Base-by-base conservation (phyloP, 371 early-diverging fungal genomes). In the Actinomortierella wolfii region DNA sequence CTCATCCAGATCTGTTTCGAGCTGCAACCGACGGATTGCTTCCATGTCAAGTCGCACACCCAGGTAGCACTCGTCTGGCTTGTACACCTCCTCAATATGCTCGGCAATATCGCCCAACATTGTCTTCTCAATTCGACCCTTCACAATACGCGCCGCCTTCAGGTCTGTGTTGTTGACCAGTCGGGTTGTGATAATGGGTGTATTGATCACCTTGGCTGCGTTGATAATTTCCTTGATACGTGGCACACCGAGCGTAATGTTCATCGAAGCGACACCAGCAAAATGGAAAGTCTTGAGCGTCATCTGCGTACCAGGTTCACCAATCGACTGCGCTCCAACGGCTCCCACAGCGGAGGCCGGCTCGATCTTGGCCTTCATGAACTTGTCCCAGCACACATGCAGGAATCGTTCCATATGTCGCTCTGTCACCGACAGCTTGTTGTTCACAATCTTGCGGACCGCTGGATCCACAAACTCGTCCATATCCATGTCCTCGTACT, bases 251-350 rank as follows among this genome's bases (percentile, higher is more conserved):
- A 98, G 87, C 0, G 99, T 98, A 63, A 99, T 92, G 88, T 97
- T 99, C 97, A 97, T 97, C 74, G 91, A 90, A 42, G 98, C 97
- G 49, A 99, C 97, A 88, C 99, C 99, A 79, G 99, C 99, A 91
- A 99, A 99, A 83, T 99, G 99, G 94, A 99, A 99, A 75, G 99
- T 98, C 80, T 99, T 99, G 59, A 99, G 82, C 45, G 99, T 99
- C 99, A 99, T 99, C 79, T 99, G 99, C 1, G 99, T 99, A 61
- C 98, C 98, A 29, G 99, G 99, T 76, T 99, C 99, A 66, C 99
- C 99, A 69, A 99, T 98, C 56, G 93, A 92, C 78, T 99, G 99
- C 1, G 97, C 99, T 39, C 97, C 99, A 52, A 99, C 83, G 40
- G 99, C 97, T 46, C 99, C 99, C 7, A 97, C 97, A 48, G 95